Percentiles rank a stretch among this genome's conserved stretches.
These are phyloP conservation scores for Apiotrichum gracile DNA, from an alignment of 1,284 basidiomycete genomes.

Conservation along the genomic window DNA sequence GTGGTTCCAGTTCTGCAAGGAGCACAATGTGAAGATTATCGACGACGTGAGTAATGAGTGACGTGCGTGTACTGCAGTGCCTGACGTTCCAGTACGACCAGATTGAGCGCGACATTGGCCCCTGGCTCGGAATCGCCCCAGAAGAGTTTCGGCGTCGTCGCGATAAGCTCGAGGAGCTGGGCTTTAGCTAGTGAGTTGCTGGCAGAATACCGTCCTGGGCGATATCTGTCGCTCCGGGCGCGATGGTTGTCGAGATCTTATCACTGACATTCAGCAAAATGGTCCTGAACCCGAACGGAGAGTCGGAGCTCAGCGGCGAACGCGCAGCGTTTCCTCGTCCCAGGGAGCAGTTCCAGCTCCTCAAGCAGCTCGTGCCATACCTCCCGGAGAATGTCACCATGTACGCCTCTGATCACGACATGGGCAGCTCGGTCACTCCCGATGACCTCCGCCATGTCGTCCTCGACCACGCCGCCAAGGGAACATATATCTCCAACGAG, in stretches of 20 bases:
- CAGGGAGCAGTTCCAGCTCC: constrained; percentile 25
- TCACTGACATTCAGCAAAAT: constrained; percentile 17
- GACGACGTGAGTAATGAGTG: constrained; percentile 40
- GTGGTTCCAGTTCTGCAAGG: constrained; percentile 44
- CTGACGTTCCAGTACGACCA: constrained; percentile 40
- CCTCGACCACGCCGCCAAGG: constrained; percentile 19
- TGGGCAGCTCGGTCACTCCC: constrained; percentile 35
- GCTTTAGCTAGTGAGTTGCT: constrained; percentile 29
- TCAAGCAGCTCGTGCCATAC: constrained; percentile 33
- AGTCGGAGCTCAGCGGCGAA: constrained; percentile 28
- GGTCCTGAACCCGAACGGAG: constrained; percentile 23
- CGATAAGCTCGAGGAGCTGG: constrained; percentile 14
- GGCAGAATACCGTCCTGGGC: no score
- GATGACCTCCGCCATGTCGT: constrained; percentile 33
- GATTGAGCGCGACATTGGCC: constrained; percentile 39
- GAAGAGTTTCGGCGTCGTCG: constrained; percentile 30
- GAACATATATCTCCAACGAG: constrained; percentile 24
- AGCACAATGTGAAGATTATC: constrained; percentile 45
- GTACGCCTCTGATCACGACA: constrained; percentile 42
- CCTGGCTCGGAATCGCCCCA: constrained; percentile 42
- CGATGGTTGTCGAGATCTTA: no score
- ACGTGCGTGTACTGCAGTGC: no score
- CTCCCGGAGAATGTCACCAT: constrained; percentile 32
- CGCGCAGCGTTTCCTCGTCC: constrained; percentile 23
- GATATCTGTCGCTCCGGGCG: no score